Base-by-base conservation (phyloP, 2,329 filamentous ascomycete species). In the Cyphellophora europaea region DNA sequence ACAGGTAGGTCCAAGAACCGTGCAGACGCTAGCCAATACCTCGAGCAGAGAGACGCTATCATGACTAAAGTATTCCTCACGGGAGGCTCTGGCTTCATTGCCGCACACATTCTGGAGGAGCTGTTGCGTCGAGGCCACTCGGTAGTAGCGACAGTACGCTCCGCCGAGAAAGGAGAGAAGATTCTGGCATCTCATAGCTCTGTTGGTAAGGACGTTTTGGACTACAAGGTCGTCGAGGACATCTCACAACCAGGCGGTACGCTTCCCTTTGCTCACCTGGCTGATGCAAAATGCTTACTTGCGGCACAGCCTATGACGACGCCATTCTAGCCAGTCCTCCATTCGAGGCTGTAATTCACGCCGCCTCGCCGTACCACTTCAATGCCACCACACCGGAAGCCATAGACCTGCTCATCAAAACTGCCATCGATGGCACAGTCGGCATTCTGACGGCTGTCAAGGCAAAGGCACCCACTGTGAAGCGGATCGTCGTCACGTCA, bases 301-400 rank as follows among this genome's bases (percentile, higher is more conserved):
- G n/a, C 12, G n/a, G n/a, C n/a, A n/a, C n/a, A 19, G 82, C 81
- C 15, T 91, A 91, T 45, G 72, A 81, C 39, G 56, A 70, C 54
- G 73, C 71, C 6, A 65, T 77, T 21, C 61, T 72, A 43, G 74
- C 71, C n/a, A 62, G 71, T 36, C 73, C 72, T 1, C 72, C 75
- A 0, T 82, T 89, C 42, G 77, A 83, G 48, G 77, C 71, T 30
- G 80, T 89, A 30, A 67, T 86, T 35, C 79, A 85, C 54, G 83
- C 79, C 4, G 80, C 81, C 2, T 78, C 72, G 0, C 82, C 83
- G 0, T 87, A 82, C 60, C 77, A 82, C 48, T 71, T 77, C 53
- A 79, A 79, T 19, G 74, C 89, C 36, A 76, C 83, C 45, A 72
- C 79, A 13, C 65, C 85, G 47, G 73, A 77, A 49, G 61, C 61